Evolutionary conservation across 2,329 filamentous ascomycete species (phyloP).

Genomic region (Claviceps citrina): DNA sequence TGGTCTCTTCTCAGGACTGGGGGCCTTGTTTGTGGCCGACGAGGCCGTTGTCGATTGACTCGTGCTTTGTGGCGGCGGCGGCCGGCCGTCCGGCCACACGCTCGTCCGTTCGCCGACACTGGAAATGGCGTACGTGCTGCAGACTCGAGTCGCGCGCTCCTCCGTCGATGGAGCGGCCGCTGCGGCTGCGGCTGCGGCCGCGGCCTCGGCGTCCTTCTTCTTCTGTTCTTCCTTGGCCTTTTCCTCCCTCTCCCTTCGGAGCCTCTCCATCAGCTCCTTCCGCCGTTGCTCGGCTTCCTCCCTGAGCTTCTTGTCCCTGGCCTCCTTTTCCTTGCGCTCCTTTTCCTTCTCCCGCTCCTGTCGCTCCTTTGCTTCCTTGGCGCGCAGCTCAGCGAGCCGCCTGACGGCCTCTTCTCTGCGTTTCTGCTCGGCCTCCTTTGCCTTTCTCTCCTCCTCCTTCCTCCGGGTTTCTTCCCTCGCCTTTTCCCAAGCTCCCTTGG

Average conservation of each 20-base stretch:
- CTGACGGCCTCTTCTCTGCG: conserved; percentile 40
- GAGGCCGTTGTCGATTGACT: conserved; percentile 13
- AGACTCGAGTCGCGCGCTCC: conserved; percentile 23
- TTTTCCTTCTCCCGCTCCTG: conserved; percentile 26
- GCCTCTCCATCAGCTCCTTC: conserved; percentile 13
- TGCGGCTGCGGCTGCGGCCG: conserved; percentile 17
- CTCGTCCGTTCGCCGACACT: conserved; percentile 54
- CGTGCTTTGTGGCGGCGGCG: conserved; percentile 9
- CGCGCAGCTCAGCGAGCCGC: conserved; percentile 37
- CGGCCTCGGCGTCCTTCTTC: conserved; percentile 21
- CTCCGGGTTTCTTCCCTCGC: conserved; percentile 51
- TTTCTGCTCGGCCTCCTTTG: conserved; percentile 44
- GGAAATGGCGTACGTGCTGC: conserved; percentile 45
- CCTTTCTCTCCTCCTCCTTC: conserved; percentile 48
- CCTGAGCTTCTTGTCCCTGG: conserved; percentile 19
- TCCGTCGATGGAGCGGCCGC: conserved; percentile 7
- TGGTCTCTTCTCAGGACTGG: conserved; percentile 24
- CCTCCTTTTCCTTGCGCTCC: conserved; percentile 23
- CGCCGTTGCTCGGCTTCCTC: conserved; percentile 20
- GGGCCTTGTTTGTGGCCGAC: conserved; percentile 12
- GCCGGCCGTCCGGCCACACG: conserved; percentile 49
- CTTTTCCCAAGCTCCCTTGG: conserved; percentile 48
- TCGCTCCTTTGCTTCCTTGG: conserved; percentile 37
- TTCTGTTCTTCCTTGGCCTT: conserved; percentile 27
- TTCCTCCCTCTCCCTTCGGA: conserved; percentile 14